Evolutionary conservation across 768 basidiomycete genomes (phyloP), one percentile per base, ranked within the genome.

Genomic region (Tricholomella constricta): DNA sequence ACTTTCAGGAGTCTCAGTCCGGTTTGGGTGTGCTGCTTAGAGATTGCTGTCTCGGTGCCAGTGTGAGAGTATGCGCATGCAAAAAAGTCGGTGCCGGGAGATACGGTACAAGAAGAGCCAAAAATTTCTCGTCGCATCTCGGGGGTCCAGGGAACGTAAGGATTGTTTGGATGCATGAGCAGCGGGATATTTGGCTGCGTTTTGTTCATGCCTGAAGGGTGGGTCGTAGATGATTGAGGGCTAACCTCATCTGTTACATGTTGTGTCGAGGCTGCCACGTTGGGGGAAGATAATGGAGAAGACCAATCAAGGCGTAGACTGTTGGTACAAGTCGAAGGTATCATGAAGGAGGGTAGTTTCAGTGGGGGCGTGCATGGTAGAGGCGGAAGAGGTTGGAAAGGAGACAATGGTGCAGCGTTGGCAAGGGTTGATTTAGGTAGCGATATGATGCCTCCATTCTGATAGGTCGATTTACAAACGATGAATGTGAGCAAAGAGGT

Each of bases 111-210:
- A 40, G 60, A 55, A 17, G 77, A 78, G 48, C 58, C 74, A 53
- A 72, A 73, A 58, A 71, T 74, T 56, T 65, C 70, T 51, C 51
- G 82, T 68, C 63, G 82, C 70, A 62, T 65, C 22, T 72, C 65
- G 25, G 69, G 63, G 5, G 71, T 60, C 80, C 78, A 82, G 8
- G 80, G 80, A 5, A 79, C 75, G 47, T 81, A 82, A n/a, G 81
- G 80, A 60, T 77, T 80, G 46, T 81, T 80, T 6, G 80, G 78
- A 62, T 82, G 78, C 36, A 71, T 72, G 27, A 78, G 69, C 22
- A 73, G 66, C 6, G 76, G 71, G 29, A 60, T 55, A 43, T 48
- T 32, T 10, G 1, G 14, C 17, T 11, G 23, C n/a, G n/a, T 8
- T 26, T 29, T 29, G 40, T 17, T 32, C 20, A 36, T 9, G 3